These are phyloP conservation scores for Trichoderma polysporum DNA, from an alignment of 2,329 filamentous ascomycete species.

Conservation along the genomic window DNA sequence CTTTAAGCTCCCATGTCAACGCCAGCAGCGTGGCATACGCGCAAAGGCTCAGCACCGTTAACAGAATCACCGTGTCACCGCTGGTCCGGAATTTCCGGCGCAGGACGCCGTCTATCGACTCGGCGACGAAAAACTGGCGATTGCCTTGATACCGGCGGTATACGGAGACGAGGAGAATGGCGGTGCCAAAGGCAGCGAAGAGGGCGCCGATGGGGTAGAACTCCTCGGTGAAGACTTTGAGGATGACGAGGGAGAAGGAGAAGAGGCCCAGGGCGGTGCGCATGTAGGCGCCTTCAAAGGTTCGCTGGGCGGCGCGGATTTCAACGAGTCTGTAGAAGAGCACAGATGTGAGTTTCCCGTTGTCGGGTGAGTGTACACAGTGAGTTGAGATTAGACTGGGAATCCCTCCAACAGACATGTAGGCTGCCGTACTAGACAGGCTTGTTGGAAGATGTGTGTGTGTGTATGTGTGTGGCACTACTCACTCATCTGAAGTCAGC, in stretches of 20 bases:
- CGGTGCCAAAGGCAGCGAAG: constrained; percentile 87
- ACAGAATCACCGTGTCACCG: constrained; percentile 60
- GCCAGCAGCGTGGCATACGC: constrained; percentile 59
- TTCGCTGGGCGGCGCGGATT: constrained; percentile 90
- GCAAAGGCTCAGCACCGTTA: constrained; percentile 56
- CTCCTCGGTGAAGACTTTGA: constrained; percentile 91
- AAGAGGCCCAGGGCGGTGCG: constrained; percentile 93
- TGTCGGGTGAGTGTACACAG: too few relatives aligned
- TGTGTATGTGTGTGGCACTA: constrained; percentile 16
- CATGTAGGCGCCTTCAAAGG: constrained; percentile 96
- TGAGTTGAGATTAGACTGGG: neutral
- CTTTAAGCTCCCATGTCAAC: constrained; percentile 49
- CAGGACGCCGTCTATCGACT: constrained; percentile 33
- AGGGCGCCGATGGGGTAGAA: constrained; percentile 97
- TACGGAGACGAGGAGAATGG: constrained; percentile 77
- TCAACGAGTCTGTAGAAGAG: constrained; percentile 68
- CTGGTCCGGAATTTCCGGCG: constrained; percentile 62
- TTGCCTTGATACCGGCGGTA: constrained; percentile 91
- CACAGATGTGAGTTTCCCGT: neutral
- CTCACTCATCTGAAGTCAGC: constrained; percentile 73
- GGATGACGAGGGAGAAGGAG: constrained; percentile 86
- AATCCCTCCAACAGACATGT: neutral
- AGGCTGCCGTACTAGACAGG: neutral
- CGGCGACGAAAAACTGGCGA: constrained; percentile 77
- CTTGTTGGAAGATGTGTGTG: neutral